phyloP scores from a whole-genome alignment of 768 basidiomycete species.

The Pleurotus tuoliensis region DNA sequence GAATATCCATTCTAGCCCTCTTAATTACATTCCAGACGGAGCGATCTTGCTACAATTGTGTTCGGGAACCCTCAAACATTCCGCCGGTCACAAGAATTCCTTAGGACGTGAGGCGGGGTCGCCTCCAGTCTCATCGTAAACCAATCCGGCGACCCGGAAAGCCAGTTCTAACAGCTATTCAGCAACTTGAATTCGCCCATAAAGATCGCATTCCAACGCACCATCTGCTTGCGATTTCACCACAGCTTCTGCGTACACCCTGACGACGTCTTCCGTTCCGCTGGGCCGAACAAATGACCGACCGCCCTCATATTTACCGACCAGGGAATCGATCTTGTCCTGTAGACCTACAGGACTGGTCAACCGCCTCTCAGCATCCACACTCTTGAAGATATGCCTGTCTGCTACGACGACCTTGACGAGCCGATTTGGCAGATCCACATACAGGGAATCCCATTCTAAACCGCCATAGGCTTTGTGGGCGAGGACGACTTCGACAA shows the following conservation, averaged over 20 bases:
- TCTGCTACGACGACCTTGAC: slow-evolving; percentile 90
- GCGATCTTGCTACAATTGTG: not conserved
- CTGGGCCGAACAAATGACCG: slow-evolving; percentile 94
- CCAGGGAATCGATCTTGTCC: slow-evolving; percentile 74
- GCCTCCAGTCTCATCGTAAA: slow-evolving; percentile 82
- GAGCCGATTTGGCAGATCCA: slow-evolving; percentile 90
- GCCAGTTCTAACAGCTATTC: slow-evolving; percentile 60
- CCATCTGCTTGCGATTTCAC: slow-evolving; percentile 76
- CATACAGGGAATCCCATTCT: slow-evolving; percentile 92
- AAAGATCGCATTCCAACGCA: slow-evolving; percentile 34
- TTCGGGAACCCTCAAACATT: not conserved
- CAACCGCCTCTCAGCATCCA: slow-evolving; percentile 90
- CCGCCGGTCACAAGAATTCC: slow-evolving; percentile 58
- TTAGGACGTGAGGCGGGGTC: slow-evolving; percentile 71
- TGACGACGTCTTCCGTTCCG: slow-evolving; percentile 96
- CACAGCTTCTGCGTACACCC: slow-evolving; percentile 93
- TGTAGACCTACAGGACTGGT: slow-evolving; percentile 80
- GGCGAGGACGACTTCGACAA: slow-evolving; percentile 89
- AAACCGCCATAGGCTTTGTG: slow-evolving; percentile 80
- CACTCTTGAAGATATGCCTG: slow-evolving; percentile 80
- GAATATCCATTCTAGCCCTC: too few relatives aligned
- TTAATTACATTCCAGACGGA: too few relatives aligned
- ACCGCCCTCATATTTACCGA: slow-evolving; percentile 74
- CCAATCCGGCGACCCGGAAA: slow-evolving; percentile 78
- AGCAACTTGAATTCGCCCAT: not conserved